Evolutionary conservation across 306 rosid species (phyloP).

Genomic region (Erythrophleum fordii): DNA sequence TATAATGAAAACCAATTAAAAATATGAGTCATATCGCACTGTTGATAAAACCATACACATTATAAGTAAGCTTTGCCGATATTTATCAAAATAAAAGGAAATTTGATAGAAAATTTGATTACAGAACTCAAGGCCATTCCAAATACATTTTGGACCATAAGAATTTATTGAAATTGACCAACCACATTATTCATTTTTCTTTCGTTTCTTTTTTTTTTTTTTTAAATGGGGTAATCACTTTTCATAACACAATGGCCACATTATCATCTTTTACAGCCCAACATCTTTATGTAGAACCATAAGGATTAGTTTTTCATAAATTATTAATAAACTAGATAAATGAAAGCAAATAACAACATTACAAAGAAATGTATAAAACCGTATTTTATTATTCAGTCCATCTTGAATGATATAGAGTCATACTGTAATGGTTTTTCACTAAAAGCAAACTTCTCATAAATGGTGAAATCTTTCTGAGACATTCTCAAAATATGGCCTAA

Average conservation of each 20-base stretch:
- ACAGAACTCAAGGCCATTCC: no score
- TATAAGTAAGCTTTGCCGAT: no score
- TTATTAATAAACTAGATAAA: background rate
- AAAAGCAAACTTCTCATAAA: background rate
- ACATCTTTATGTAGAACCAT: no score
- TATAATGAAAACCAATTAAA: no score
- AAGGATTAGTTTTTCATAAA: background rate
- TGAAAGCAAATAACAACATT: background rate
- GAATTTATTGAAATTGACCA: no score
- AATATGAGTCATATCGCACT: no score
- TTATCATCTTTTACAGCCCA: background rate
- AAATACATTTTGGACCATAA: no score
- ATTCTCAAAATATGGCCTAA: background rate
- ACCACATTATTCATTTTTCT: no score
- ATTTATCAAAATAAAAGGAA: no score
- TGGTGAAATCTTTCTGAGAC: background rate
- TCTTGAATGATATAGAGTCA: background rate
- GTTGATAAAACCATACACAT: no score
- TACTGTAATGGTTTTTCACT: background rate
- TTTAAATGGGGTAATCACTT: background rate
- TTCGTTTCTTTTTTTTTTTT: no score
- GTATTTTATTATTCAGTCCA: background rate
- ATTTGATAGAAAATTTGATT: no score
- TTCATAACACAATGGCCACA: background rate
- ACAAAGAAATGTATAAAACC: background rate